Evolutionary conservation across 768 basidiomycete genomes (phyloP), one percentile per base, ranked within the genome.

Genomic region (Amanita pseudoporphyria): DNA sequence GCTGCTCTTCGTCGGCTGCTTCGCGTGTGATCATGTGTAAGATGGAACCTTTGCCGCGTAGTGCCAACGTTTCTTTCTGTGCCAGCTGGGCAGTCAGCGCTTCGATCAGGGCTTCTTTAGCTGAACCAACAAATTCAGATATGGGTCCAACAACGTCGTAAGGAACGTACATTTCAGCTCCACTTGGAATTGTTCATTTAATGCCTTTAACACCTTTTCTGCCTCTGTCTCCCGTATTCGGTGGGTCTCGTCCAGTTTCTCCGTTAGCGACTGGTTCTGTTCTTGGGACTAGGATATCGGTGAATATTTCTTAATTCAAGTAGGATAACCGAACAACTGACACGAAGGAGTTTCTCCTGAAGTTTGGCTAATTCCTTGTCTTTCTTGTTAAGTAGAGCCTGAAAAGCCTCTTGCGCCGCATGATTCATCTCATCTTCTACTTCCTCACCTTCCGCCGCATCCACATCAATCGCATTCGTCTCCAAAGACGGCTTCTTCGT

Each of bases 11-110:
- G 51, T 88, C 79, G 5, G 81, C 85, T 2, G 77, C 77, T 52
- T 87, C 85, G 48, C 84, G 77, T 7, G 85, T 85, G 10, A 91
- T 64, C 41, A 91, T 72, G 55, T 84, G 79, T 26, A 83, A 68
- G 4, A 77, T 72, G 2, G 74, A 70, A 12, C 65, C 68, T 53
- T 74, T 76, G 5, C 72, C 74, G 0, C 71, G 63, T 37, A 69
- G 66, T 37, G 76, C 67, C 31, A 83, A 65, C 5, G 79, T 78
- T 53, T 82, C 76, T 38, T 74, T 68, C 22, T 69, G 73, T 3
- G 78, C 67, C 4, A 84, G 62, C 56, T 79, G 73, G 14, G 69
- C 63, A 3, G 72, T 77, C 9, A 87, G 67, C 52, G 82, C 74
- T 36, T 76, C 62, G 41, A 80, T 71, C 2, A 81, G 62, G 9